A percentile compares a stretch with the other conserved stretches of the same genome.
Evolutionary conservation across 352 stramenopile genomes (phyloP).

Genomic region (Aphanomyces euteiches): DNA sequence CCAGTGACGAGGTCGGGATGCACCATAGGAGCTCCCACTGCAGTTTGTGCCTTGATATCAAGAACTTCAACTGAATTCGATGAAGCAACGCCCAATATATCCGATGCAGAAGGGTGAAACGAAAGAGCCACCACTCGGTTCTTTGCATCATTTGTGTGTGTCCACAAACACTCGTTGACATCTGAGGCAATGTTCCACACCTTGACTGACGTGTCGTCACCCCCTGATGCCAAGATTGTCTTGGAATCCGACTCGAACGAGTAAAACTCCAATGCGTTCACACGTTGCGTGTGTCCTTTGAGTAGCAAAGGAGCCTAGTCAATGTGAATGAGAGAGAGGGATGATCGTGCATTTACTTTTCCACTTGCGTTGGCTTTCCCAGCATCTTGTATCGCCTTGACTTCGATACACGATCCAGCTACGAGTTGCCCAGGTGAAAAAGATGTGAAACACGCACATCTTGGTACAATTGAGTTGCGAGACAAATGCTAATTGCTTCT

Average conservation of each 20-base stretch:
- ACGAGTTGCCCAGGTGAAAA: neutral
- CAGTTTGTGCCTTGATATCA: slow-evolving; percentile 41
- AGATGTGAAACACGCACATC: neutral
- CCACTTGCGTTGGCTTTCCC: slow-evolving; percentile 38
- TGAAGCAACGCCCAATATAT: slow-evolving; percentile 45
- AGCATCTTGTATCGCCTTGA: slow-evolving; percentile 48
- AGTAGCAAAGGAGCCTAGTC: slow-evolving; percentile 47
- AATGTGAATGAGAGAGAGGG: neutral
- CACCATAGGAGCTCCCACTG: slow-evolving; percentile 29
- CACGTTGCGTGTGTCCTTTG: slow-evolving; percentile 50
- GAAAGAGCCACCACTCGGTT: slow-evolving; percentile 36
- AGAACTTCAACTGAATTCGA: slow-evolving; percentile 45
- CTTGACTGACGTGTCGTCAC: slow-evolving; percentile 52
- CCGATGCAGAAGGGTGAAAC: slow-evolving; percentile 53
- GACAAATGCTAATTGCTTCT: slow-evolving; percentile 52
- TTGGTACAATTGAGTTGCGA: slow-evolving; percentile 18
- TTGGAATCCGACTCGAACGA: slow-evolving; percentile 42
- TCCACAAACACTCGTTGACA: slow-evolving; percentile 27
- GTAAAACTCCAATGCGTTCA: slow-evolving; percentile 62
- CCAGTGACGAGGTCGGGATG: slow-evolving; percentile 35
- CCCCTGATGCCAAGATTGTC: slow-evolving; percentile 49
- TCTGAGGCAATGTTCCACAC: slow-evolving; percentile 51
- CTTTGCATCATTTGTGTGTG: slow-evolving; percentile 29
- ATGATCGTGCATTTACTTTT: slow-evolving; percentile 30
- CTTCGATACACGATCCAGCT: slow-evolving; percentile 57